A percentile compares a stretch with the other conserved stretches of the same genome.
phyloP scores from a whole-genome alignment of 768 basidiomycete genomes.

The Mycena galopus region DNA sequence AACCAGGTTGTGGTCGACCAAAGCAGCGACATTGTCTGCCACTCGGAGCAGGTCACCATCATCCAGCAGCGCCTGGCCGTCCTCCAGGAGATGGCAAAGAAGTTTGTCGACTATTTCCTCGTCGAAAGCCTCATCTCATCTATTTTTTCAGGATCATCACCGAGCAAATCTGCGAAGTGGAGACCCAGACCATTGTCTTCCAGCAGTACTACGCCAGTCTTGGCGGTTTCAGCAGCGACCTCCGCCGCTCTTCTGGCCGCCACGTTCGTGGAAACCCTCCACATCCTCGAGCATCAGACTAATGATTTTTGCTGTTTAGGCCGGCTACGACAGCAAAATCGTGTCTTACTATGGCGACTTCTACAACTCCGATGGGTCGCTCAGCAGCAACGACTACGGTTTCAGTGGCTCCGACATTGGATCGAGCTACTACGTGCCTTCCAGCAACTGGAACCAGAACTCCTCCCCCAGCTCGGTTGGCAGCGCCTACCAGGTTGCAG shows the following conservation, averaged over 20 bases:
- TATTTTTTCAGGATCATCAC: constrained; percentile 53
- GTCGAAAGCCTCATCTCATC: neutral
- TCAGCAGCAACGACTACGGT: constrained; percentile 48
- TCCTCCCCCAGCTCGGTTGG: constrained; percentile 42
- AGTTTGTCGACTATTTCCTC: constrained; percentile 39
- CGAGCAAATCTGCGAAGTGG: constrained; percentile 64
- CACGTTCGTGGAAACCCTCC: constrained; percentile 12
- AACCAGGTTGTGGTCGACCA: constrained; percentile 46
- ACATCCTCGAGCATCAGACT: neutral
- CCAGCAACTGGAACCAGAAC: constrained; percentile 46
- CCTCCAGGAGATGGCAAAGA: constrained; percentile 63
- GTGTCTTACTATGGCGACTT: constrained; percentile 46
- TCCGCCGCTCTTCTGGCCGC: constrained; percentile 46
- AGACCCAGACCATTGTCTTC: constrained; percentile 54
- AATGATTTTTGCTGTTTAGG: constrained; percentile 10
- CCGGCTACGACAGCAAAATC: constrained; percentile 50
- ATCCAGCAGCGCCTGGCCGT: constrained; percentile 62
- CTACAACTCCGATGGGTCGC: constrained; percentile 44
- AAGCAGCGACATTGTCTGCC: constrained; percentile 49
- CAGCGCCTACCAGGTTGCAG: constrained; percentile 38
- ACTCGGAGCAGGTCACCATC: constrained; percentile 51
- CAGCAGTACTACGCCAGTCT: constrained; percentile 43
- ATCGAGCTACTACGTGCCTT: constrained; percentile 41
- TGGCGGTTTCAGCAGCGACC: constrained; percentile 41
- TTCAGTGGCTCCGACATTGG: constrained; percentile 51